These are phyloP conservation scores for Elsinoe necatrix DNA, from an alignment of 2,329 filamentous ascomycete species.

Conservation along the genomic window DNA sequence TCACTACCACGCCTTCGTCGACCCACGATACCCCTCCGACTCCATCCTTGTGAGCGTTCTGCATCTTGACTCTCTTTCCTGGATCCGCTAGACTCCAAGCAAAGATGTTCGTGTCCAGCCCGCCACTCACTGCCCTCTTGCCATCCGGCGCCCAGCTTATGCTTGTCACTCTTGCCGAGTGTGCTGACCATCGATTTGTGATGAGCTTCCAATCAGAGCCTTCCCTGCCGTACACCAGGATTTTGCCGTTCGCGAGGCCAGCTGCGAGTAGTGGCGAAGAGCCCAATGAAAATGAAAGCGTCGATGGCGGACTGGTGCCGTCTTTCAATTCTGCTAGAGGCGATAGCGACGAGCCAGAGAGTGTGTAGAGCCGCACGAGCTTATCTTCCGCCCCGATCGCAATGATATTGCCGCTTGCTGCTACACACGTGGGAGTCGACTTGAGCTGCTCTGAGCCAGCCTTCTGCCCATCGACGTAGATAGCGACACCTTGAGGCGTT, in stretches of 20 bases:
- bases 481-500: slow-evolving; percentile 49
- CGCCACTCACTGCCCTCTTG: slow-evolving; percentile 73
- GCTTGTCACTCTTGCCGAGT: slow-evolving; percentile 58
- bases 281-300: slow-evolving; percentile 72
- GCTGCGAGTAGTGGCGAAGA: slow-evolving; percentile 66
- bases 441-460: slow-evolving; percentile 44
- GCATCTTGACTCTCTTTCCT: slow-evolving; percentile 71
- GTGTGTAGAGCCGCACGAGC: slow-evolving; percentile 63
- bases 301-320: slow-evolving; percentile 64
- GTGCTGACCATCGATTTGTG: slow-evolving; percentile 70
- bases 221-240: slow-evolving; percentile 61
- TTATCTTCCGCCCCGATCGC: slow-evolving; percentile 72
- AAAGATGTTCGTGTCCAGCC: slow-evolving; percentile 83
- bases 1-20: slow-evolving; percentile 58
- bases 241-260: slow-evolving; percentile 78
- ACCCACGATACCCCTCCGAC: slow-evolving; percentile 83
- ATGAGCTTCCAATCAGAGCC: slow-evolving; percentile 56
- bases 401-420: slow-evolving; percentile 57
- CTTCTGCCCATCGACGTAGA: slow-evolving; percentile 49
- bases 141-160: slow-evolving; percentile 71
- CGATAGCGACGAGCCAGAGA: slow-evolving; percentile 45
- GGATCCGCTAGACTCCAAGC: slow-evolving; percentile 83
- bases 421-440: slow-evolving; percentile 57
- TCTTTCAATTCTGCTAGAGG: slow-evolving; percentile 51
- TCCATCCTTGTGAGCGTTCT: slow-evolving; percentile 92